A percentile compares a stretch with the other conserved stretches of the same genome.
phyloP scores from a whole-genome alignment of 2,329 filamentous ascomycete species.

The Ceratocystiopsis minuta region DNA sequence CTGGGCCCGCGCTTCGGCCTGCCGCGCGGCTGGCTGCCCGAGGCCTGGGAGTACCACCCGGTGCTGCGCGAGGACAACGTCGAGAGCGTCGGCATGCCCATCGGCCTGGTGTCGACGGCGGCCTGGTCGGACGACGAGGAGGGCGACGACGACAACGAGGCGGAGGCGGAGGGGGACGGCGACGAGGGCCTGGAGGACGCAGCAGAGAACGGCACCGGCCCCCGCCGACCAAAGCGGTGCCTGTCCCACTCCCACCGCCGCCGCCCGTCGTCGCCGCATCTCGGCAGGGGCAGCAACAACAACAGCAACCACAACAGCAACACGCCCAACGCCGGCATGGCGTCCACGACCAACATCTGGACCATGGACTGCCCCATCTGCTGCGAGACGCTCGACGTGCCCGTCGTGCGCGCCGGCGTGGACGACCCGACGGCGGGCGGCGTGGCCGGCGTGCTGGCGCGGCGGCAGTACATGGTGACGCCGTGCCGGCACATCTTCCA shows the following conservation, averaged over 20 bases:
- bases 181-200: not conserved
- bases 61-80: conserved; percentile 66
- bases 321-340: conserved; percentile 13
- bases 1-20: conserved; percentile 80
- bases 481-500: conserved; percentile 95
- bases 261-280: not conserved
- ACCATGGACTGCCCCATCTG: conserved; percentile 90
- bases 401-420: conserved; percentile 47
- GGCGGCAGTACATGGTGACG: conserved; percentile 88
- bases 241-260: conserved; percentile 9
- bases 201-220: too few species aligned
- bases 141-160: too few species aligned
- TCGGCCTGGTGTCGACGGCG: conserved; percentile 35
- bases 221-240: conserved; percentile 12
- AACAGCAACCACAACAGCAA: conserved; percentile 11
- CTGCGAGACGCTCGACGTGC: conserved; percentile 77
- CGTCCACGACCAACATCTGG: conserved; percentile 19
- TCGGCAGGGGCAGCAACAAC: not conserved
- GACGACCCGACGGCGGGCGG: conserved; percentile 30
- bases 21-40: conserved; percentile 46
- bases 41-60: conserved; percentile 89
- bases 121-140: not conserved
- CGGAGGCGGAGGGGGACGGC: not conserved
- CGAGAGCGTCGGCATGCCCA: conserved; percentile 63
- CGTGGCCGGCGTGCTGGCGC: conserved; percentile 52